Base-by-base conservation (phyloP, 1,284 basidiomycete genomes). In the Pseudozyma sp. region DNA sequence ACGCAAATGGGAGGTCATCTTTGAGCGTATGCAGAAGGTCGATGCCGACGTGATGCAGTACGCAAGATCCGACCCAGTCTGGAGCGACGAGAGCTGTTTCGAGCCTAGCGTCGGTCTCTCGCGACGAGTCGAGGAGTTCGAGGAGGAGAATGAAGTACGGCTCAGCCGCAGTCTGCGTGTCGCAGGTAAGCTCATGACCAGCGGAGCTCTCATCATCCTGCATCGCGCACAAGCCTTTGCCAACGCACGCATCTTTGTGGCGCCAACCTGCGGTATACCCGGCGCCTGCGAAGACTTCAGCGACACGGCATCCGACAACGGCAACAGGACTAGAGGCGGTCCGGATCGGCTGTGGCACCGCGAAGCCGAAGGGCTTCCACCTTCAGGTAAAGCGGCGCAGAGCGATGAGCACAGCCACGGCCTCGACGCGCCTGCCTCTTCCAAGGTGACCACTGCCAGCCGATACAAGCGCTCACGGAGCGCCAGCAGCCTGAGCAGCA, bases 121-220 rank as follows among this genome's bases (percentile, higher is more conserved):
- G 43, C 57, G 71, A 16, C 59, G 54, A 19, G 67, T 60, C 33
- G 47, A 58, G 40, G 52, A 63, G 46, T 75, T 69, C 29, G 71
- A 75, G 47, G 71, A 75, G 53, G 72, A 75, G 54, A 70, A 75
- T 54, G 72, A 75, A 60, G 46, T 63, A 13, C 64, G 68, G 4
- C 64, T 75, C 31, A 65, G 63, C 43, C 73, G 68, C 42, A 67
- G 72, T 63, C 52, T 80, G 45, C 65, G 74, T 30, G 51, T 71
- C 1, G 73, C 73, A 14, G 78, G 78, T 47, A 75, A 78, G 58
- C 66, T 80, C n/a, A 80, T 80, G 78, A 78, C 78, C 40, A 75
- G 76, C 40, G 75, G 78, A 14, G 66, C 76, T 2, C 57, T 78
- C 4, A 78, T 81, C 60, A 81, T 81, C 43, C 44, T 81, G 24